Evolutionary conservation across 176 grass and related monocot genomes (phyloP).

Genomic region (Bothriochloa decipiens): DNA sequence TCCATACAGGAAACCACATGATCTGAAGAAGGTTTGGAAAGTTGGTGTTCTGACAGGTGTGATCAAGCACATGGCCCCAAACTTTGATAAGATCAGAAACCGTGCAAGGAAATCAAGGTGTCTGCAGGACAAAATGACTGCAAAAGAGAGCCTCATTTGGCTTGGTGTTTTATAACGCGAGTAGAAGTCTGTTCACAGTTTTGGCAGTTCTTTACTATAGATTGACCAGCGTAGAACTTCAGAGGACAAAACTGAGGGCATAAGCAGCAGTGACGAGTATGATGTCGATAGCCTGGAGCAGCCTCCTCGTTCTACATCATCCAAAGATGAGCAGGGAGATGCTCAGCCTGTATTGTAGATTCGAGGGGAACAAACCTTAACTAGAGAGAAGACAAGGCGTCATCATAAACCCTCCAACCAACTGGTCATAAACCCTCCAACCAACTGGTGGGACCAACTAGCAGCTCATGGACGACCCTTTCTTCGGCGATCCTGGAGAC

Average conservation of each 20-base stretch:
- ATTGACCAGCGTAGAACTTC: slow-evolving; percentile 39
- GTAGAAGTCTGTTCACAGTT: slow-evolving; percentile 50
- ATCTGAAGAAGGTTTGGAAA: slow-evolving; percentile 75
- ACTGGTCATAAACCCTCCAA: slow-evolving; percentile 24
- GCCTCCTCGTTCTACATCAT: slow-evolving; percentile 52
- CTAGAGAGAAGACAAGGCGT: slow-evolving; percentile 3
- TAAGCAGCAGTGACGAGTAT: slow-evolving; percentile 68
- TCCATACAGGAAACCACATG: slow-evolving; percentile 66
- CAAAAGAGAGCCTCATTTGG: slow-evolving; percentile 88
- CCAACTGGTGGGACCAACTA: slow-evolving; percentile 22
- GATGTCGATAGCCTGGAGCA: slow-evolving; percentile 61
- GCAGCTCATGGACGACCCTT: slow-evolving; percentile 46
- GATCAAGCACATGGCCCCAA: slow-evolving; percentile 65
- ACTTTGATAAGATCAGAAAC: slow-evolving; percentile 52
- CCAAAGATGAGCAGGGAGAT: slow-evolving; percentile 53
- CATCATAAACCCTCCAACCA: slow-evolving; percentile 24
- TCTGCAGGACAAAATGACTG: slow-evolving; percentile 69
- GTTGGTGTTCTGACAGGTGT: slow-evolving; percentile 56
- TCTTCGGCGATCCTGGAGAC: slow-evolving; percentile 44
- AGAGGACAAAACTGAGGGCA: slow-evolving; percentile 47
- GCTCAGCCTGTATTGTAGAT: slow-evolving; percentile 36
- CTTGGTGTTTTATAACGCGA: slow-evolving; percentile 64
- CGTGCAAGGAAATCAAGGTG: slow-evolving; percentile 56
- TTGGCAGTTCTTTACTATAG: slow-evolving; percentile 41
- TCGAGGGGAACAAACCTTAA: slow-evolving; percentile 15